Base-by-base conservation (phyloP, 805 yeast genomes). In the Myxozyma vanderwaltii region DNA sequence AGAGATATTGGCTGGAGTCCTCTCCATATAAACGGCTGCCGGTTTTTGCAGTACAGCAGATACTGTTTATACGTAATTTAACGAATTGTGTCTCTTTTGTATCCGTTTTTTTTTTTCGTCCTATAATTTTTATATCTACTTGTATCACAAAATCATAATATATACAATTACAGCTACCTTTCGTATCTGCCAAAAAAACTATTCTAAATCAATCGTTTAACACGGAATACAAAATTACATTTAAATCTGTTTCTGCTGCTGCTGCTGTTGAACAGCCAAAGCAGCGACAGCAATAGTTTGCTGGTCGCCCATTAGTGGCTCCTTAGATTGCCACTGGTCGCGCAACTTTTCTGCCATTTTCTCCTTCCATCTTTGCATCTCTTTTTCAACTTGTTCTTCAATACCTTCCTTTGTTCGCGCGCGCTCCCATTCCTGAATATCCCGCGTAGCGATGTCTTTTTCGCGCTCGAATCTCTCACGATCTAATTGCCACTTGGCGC, bases 351-450 rank as follows among this genome's bases (percentile, higher is more conserved):
- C 61, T 2, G 52, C 35, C 52, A 59, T 47, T n/a, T 29, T 27
- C 21, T 36, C 56, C 10, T 39, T 47, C 65, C 65, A 62, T 36
- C 51, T 54, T 15, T 10, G 44, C 65, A 62, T 62, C 39, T 62
- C 65, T 21, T 40, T 41, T 23, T 51, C 47, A n/a, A 62, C 65
- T 43, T 52, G 51, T 12, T 26, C 48, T 26, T 62, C 58, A 19
- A 62, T 55, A 4, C 61, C 64, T 29, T 47, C 61, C 17, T 43
- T 39, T 15, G 65, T 55, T n/a, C 64, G 59, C 36, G 60, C 65
- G 21, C 43, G 35, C n/a, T 54, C 63, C 46, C 52, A 62, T 27
- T 59, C 65, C 24, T 54, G 55, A 3, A 60, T 51, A 12, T 26
- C 27, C 17, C 43, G 43, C 35, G 48, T n/a, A 4, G 61, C 63